Base-by-base conservation (phyloP, 805 yeast genomes). In the Candida michaelii region DNA sequence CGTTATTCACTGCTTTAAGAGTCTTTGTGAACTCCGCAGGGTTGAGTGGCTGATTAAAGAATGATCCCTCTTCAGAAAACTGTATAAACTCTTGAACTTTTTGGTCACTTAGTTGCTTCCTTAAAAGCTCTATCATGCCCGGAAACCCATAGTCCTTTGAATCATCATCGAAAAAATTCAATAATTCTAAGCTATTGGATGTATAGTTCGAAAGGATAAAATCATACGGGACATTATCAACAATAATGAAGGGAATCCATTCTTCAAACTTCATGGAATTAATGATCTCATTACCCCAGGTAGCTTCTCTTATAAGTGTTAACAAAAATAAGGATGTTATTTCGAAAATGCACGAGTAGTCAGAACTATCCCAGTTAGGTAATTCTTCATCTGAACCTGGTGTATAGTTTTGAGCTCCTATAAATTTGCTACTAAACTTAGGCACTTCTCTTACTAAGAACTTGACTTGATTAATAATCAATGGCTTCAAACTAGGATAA, bases 401-500 rank as follows among this genome's bases (percentile, higher is more conserved):
- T 5, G 69, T 76, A 42, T 75, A 82, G 10, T 62, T 49, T 17
- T 71, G 69, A 3, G 60, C 31, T 3, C 55, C 58, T 15, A 41
- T 19, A 31, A 45, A 29, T 5, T 36, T 27, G 16, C 27, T 27
- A 1, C 40, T 44, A 77, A 17, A 79, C 61, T 4, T 42, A 0
- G 85, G 79, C 7, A 80, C 57, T 7, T 65, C 60, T 18, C 67
- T 60, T 1, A 83, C 65, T n/a, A 82, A 49, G 0, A 54, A 50
- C 2, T 69, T 62, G 36, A 82, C 63, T 39, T 79, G 77, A 3
- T 68, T 61, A 39, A 78, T 60, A 16, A 89, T 79, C 0, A 63
- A 54, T 0, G 85, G 82, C 38, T 85, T 80, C 46, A 89, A 67
- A 2, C 75, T 79, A 1, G 95, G 87, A 54, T 86, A 88, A 56